Evolutionary conservation across 306 rosid genomes (phyloP).

Genomic region (Lupinus albus): DNA sequence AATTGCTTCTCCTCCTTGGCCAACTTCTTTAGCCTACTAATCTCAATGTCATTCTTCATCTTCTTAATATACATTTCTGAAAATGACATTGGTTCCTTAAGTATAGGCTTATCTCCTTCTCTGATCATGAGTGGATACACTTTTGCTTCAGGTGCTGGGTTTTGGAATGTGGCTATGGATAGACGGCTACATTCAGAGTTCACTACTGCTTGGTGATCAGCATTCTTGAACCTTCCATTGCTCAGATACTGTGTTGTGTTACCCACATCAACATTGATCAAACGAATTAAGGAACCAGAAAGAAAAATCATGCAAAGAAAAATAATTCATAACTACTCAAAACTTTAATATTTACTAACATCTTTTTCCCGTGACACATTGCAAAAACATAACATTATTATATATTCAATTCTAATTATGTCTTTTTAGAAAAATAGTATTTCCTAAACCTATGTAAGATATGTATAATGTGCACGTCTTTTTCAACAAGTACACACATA

Average conservation of each 20-base stretch:
- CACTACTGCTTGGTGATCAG: conserved; percentile 86
- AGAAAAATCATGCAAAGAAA: not conserved
- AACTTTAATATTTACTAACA: not conserved
- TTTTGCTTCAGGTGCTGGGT: conserved; percentile 65
- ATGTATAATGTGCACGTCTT: no score
- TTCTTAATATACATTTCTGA: conserved; percentile 68
- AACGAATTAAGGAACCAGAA: not conserved
- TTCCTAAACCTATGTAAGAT: no score
- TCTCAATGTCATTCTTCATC: conserved; percentile 62
- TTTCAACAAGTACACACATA: no score
- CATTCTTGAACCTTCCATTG: conserved; percentile 84
- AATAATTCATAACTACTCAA: not conserved
- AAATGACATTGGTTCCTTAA: conserved; percentile 58
- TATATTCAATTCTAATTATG: no score
- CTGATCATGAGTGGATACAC: conserved; percentile 62
- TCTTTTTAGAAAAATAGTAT: no score
- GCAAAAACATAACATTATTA: no score
- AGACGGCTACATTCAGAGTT: conserved; percentile 66
- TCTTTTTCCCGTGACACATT: no score
- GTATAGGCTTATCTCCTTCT: conserved; percentile 59
- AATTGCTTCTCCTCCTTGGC: conserved; percentile 55
- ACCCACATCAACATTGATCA: not conserved
- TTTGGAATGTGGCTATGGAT: conserved; percentile 84
- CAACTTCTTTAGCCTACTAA: conserved; percentile 59
- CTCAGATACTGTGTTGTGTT: conserved; percentile 57